phyloP scores from a whole-genome alignment of 2,329 filamentous ascomycete genomes.

The Colletotrichum shisoi region DNA sequence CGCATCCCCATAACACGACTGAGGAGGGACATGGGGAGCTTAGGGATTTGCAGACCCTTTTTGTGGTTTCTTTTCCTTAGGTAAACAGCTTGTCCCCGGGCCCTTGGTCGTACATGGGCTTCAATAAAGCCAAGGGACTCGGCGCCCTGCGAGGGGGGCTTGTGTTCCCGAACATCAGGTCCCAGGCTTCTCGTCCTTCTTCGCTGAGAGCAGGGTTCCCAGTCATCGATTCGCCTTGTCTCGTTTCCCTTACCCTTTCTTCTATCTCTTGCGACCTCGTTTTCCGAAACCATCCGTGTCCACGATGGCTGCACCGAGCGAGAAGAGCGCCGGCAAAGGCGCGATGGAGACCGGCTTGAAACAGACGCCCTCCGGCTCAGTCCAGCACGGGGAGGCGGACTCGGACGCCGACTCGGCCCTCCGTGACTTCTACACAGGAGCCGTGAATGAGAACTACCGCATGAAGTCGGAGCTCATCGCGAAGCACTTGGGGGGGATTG shows the following conservation, averaged over 20 bases:
- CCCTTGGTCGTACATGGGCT: background rate
- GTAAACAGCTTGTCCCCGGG: slow-evolving; percentile 3
- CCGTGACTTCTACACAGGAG: slow-evolving; percentile 50
- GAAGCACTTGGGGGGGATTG: slow-evolving; percentile 45
- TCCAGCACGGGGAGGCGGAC: slow-evolving; percentile 26
- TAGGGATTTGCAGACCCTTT: background rate
- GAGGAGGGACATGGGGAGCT: background rate
- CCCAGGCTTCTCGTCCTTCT: slow-evolving; percentile 29
- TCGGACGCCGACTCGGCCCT: slow-evolving; percentile 44
- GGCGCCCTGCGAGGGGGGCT: background rate
- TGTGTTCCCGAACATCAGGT: background rate
- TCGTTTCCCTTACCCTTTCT: background rate
- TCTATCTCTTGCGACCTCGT: too few species aligned
- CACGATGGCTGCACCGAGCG: slow-evolving; percentile 28
- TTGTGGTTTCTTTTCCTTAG: background rate
- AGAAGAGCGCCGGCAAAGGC: slow-evolving; percentile 30
- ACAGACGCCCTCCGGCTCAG: slow-evolving; percentile 26
- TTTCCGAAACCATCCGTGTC: background rate
- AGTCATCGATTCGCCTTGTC: background rate
- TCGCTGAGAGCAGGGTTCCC: slow-evolving; percentile 35
- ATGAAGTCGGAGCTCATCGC: slow-evolving; percentile 48
- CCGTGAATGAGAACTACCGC: slow-evolving; percentile 46
- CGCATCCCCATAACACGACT: slow-evolving; percentile 10
- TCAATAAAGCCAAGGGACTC: slow-evolving; percentile 28
- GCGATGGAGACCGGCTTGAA: slow-evolving; percentile 20